These are phyloP conservation scores for Pyropia haitanensis DNA, from an alignment of 23 red algal genomes.

Conservation along the genomic window DNA sequence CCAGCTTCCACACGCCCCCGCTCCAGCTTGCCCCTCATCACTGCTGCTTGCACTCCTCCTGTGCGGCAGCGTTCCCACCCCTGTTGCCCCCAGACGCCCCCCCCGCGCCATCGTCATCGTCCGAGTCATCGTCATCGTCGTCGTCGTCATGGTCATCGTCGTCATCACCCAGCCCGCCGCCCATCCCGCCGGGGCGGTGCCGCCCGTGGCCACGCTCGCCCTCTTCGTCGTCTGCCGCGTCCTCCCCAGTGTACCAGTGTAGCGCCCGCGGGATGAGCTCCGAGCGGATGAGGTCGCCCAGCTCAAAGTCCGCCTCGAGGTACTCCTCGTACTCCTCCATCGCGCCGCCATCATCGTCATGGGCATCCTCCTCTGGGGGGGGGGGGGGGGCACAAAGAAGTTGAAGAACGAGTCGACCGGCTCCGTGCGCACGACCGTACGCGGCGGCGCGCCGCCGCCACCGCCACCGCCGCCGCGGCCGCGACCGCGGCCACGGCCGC, in stretches of 20 bases:
- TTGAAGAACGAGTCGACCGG: constrained; percentile 69
- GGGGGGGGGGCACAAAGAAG: constrained; percentile 53
- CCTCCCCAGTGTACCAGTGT: constrained; percentile 14
- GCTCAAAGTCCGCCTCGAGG: constrained; percentile 52
- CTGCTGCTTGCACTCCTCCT: no score
- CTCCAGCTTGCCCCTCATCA: no score
- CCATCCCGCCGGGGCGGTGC: no score
- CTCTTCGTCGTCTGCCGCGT: constrained; percentile 6
- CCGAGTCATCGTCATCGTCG: no score
- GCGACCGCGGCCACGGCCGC: not conserved
- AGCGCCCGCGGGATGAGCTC: constrained; percentile 55
- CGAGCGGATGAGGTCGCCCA: constrained; percentile 27
- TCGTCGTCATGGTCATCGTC: no score
- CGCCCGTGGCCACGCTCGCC: constrained; percentile 3
- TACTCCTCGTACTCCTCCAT: constrained; percentile 47
- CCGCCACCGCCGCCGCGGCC: no score
- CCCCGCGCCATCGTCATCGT: no score
- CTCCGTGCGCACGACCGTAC: constrained; percentile 16
- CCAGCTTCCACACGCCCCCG: no score
- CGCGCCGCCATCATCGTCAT: constrained; percentile 3
- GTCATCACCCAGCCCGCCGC: no score
- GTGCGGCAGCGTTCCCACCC: no score
- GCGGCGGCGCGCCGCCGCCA: not conserved
- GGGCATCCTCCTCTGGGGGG: not conserved
- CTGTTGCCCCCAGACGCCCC: no score